Evolutionary conservation across 768 basidiomycete genomes (phyloP), one percentile per base, ranked within the genome.

Genomic region (Mycena metata): DNA sequence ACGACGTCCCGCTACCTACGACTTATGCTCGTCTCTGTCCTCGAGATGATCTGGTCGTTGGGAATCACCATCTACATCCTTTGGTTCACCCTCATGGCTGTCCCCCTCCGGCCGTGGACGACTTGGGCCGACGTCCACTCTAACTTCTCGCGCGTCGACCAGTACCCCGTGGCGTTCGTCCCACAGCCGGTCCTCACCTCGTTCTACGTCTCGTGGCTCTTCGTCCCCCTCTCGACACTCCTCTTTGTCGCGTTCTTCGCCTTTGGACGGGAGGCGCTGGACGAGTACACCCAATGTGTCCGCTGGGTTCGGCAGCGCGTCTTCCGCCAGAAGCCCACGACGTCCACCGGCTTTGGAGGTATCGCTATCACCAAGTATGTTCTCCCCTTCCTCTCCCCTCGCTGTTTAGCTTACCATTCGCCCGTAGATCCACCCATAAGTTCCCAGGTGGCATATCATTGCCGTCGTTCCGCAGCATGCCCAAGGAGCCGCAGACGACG

Each of bases 191-290:
- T 82, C 23, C 13, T 57, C 42, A 30, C 6, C 3, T 30, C 30
- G n/a, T 59, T 35, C 54, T 76, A 76, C 46, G 55, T 75, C 12
- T 12, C 77, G 1, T 81, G 79, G 80, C 79, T 75, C 76, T 30
- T 71, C 1, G 46, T 79, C 10, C 77, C 81, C 0, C 74, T 78
- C 50, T 81, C 82, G 5, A 79, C 86, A 1, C 76, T 84, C 50
- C 8, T 84, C 6, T 86, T 88, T 72, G 83, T 89, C 65, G 78
- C 70, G 0, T 87, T 89, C 79, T 89, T 90, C 61, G 85, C 88
- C 1, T 86, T 89, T 63, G 84, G 86, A 0, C 77, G 79, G 43
- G 87, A 88, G 61, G 86, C 84, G 0, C 60, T 77, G 17, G 74
- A 79, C 1, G 85, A 88, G 41, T 89, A 88, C 45, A 56, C 36